Evolutionary conservation across 768 basidiomycete species (phyloP).

Genomic region (Amanita fuliginea): DNA sequence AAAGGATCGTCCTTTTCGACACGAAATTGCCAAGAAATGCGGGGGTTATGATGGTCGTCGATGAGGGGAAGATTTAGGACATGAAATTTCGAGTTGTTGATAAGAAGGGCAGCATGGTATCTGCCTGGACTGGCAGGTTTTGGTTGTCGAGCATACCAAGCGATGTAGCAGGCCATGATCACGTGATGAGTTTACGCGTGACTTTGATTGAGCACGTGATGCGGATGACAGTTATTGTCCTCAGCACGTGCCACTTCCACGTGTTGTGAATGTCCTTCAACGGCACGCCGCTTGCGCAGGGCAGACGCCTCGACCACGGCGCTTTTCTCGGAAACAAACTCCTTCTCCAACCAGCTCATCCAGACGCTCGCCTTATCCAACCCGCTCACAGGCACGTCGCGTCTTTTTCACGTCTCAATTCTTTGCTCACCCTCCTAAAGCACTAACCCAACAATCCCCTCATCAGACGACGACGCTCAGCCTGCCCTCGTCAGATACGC

Average conservation of each 20-base stretch:
- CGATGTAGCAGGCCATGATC: neutral
- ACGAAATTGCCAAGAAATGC: neutral
- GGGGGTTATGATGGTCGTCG: neutral
- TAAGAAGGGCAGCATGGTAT: neutral
- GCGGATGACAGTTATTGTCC: too few species aligned
- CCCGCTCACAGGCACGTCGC: conserved; percentile 3
- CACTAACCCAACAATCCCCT: conserved; percentile 43
- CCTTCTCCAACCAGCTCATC: conserved; percentile 21
- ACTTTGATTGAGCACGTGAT: too few species aligned
- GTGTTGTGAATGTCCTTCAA: conserved; percentile 62
- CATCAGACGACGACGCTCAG: conserved; percentile 25
- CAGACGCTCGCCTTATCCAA: neutral
- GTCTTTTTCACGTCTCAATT: conserved; percentile 7
- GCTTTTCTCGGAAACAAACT: conserved; percentile 62
- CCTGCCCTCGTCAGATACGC: conserved; percentile 31
- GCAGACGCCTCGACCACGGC: conserved; percentile 75
- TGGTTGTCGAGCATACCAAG: neutral
- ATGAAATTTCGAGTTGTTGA: neutral
- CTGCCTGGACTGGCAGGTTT: neutral
- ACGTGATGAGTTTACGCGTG: too few species aligned
- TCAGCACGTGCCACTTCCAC: too few species aligned
- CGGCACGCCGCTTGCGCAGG: conserved; percentile 73
- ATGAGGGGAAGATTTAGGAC: neutral
- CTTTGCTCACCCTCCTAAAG: conserved; percentile 41
- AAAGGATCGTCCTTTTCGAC: neutral